phyloP scores from a whole-genome alignment of 1,284 basidiomycete species.

The Neolentinus lepideus region DNA sequence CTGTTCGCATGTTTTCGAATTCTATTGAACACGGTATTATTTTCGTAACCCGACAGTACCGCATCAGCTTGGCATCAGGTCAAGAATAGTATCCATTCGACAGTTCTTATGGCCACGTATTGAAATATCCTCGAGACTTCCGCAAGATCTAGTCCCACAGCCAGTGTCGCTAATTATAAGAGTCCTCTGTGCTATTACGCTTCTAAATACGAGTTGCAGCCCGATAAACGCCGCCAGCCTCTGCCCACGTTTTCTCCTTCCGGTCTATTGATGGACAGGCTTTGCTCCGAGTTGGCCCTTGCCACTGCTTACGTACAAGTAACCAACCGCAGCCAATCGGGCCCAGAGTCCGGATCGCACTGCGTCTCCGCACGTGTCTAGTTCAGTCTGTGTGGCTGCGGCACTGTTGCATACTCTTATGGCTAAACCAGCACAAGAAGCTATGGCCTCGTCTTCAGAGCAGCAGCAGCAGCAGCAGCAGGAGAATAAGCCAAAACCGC shows the following conservation, averaged over 20 bases:
- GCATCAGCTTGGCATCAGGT: not conserved
- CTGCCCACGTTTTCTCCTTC: not conserved
- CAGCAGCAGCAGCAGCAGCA: not conserved
- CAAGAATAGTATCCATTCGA: not conserved
- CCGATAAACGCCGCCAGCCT: not conserved
- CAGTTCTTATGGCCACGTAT: conserved; percentile 1
- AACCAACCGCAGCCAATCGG: too few species aligned
- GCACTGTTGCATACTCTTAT: not conserved
- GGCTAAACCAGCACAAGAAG: not conserved
- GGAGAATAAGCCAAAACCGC: not conserved
- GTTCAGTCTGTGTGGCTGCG: too few species aligned
- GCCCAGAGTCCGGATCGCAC: too few species aligned
- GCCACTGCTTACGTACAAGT: too few species aligned
- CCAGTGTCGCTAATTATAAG: not conserved
- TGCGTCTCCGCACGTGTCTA: too few species aligned
- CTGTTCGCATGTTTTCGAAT: not conserved
- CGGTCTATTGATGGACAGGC: not conserved
- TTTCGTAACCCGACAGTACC: too few species aligned
- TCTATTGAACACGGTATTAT: not conserved
- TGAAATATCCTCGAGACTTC: not conserved
- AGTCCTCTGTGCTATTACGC: not conserved
- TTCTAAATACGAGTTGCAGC: not conserved
- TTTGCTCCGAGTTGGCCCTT: too few species aligned
- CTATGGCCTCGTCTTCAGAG: not conserved
- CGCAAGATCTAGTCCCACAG: not conserved